phyloP scores from a whole-genome alignment of 2,329 filamentous ascomycete species.

The Ophiocordyceps camponoti-saundersi region DNA sequence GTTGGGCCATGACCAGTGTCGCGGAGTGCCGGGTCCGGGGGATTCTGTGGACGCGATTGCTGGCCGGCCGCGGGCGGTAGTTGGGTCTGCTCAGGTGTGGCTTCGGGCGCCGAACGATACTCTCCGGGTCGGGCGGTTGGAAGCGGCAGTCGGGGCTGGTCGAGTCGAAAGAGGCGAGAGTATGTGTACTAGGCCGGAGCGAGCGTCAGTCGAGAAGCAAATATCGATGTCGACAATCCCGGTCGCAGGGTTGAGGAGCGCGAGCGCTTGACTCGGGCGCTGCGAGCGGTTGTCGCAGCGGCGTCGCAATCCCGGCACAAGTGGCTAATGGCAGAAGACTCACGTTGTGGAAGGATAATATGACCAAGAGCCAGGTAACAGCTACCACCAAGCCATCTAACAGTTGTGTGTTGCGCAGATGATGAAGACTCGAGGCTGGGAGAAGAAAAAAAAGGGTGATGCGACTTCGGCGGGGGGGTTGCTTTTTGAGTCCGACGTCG shows the following conservation, averaged over 20 bases:
- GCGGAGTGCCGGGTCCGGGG: neutral
- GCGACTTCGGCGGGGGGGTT: conserved; percentile 1
- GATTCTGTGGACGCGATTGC: neutral
- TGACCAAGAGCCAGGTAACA: neutral
- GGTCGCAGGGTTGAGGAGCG: neutral
- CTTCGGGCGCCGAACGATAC: neutral
- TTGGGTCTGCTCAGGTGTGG: neutral
- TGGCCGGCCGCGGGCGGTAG: neutral
- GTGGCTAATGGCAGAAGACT: neutral
- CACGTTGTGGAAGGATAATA: neutral
- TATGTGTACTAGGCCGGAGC: neutral
- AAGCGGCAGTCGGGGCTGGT: neutral
- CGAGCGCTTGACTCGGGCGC: neutral
- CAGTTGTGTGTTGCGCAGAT: neutral
- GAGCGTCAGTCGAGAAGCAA: neutral
- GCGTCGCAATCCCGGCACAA: neutral
- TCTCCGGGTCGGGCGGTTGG: neutral
- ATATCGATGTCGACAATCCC: neutral
- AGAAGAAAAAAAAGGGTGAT: neutral
- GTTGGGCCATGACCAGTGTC: conserved; percentile 30
- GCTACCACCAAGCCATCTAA: conserved; percentile 9
- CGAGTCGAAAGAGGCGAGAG: neutral
- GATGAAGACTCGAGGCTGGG: neutral
- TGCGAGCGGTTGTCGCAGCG: neutral
- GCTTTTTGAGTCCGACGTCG: neutral